Evolutionary conservation across 208 protist genomes (phyloP).

Genomic region (Leishmania mexicana): DNA sequence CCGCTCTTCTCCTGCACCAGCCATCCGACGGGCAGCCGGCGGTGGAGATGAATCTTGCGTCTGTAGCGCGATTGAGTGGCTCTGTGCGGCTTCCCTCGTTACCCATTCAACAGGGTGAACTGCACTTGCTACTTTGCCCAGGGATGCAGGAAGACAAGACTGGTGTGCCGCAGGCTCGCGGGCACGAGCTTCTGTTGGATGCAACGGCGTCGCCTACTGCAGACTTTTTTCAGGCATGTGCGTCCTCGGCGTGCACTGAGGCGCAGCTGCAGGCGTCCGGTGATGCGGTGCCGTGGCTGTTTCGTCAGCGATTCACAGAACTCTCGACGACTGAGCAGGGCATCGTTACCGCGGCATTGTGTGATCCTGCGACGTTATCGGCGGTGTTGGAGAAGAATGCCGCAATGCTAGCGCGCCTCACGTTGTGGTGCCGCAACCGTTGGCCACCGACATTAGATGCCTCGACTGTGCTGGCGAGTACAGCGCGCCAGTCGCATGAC

Average conservation of each 20-base stretch:
- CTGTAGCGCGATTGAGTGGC: neutral
- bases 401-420: conserved; percentile 40
- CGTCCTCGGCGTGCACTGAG: neutral
- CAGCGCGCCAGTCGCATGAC: neutral
- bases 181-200: conserved; percentile 46
- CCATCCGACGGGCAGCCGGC: conserved; percentile 33
- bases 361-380: conserved; percentile 8
- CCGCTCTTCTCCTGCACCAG: conserved; percentile 46
- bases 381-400: conserved; percentile 51
- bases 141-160: neutral
- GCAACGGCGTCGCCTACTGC: conserved; percentile 32
- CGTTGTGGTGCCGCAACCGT: conserved; percentile 33
- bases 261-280: conserved; percentile 14
- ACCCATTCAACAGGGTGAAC: conserved; percentile 54
- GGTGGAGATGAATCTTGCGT: conserved; percentile 21
- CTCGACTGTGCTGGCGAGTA: neutral
- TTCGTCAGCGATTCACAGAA: conserved; percentile 8
- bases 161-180: neutral
- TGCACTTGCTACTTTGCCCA: conserved; percentile 28
- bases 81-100: conserved; percentile 40
- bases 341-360: conserved; percentile 15
- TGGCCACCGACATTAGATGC: conserved; percentile 16
- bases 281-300: conserved; percentile 5
- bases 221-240: conserved; percentile 24
- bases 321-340: conserved; percentile 16